phyloP scores from a whole-genome alignment of 495 filamentous ascomycete species.

The Bacidia gigantensis region DNA sequence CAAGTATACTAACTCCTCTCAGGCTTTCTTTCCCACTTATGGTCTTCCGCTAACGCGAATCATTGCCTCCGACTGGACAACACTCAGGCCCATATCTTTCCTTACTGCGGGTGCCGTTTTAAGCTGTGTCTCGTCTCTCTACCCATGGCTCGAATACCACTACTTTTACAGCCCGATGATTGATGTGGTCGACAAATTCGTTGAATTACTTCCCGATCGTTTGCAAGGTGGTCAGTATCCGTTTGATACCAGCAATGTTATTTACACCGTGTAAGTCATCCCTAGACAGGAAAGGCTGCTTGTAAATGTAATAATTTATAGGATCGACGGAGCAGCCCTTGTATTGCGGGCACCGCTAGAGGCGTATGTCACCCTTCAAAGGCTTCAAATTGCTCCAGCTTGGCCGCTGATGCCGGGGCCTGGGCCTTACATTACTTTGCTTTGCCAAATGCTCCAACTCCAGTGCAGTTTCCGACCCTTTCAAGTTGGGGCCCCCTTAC shows the following conservation, averaged over 20 bases:
- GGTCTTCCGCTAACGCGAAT: conserved; percentile 15
- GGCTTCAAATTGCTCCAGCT: conserved; percentile 27
- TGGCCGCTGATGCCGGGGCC: conserved; percentile 18
- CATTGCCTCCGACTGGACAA: conserved; percentile 27
- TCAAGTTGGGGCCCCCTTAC: too few species aligned
- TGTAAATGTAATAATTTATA: background rate
- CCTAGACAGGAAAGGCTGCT: too few species aligned
- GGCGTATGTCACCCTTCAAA: conserved; percentile 37
- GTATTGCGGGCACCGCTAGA: conserved; percentile 32
- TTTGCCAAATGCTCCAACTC: background rate
- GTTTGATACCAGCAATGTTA: too few species aligned
- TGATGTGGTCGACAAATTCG: background rate
- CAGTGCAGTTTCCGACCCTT: too few species aligned
- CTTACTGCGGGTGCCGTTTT: background rate
- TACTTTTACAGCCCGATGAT: too few species aligned
- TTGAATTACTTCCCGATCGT: too few species aligned
- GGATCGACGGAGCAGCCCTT: conserved; percentile 18
- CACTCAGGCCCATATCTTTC: background rate
- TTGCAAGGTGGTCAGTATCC: too few species aligned
- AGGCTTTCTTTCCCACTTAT: too few species aligned
- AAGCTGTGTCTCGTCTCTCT: background rate
- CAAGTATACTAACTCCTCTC: too few species aligned
- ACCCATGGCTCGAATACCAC: background rate
- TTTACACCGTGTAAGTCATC: too few species aligned
- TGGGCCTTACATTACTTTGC: conserved; percentile 29